Base-by-base conservation (phyloP, 768 basidiomycete genomes). In the Tricholoma hemisulphureum region DNA sequence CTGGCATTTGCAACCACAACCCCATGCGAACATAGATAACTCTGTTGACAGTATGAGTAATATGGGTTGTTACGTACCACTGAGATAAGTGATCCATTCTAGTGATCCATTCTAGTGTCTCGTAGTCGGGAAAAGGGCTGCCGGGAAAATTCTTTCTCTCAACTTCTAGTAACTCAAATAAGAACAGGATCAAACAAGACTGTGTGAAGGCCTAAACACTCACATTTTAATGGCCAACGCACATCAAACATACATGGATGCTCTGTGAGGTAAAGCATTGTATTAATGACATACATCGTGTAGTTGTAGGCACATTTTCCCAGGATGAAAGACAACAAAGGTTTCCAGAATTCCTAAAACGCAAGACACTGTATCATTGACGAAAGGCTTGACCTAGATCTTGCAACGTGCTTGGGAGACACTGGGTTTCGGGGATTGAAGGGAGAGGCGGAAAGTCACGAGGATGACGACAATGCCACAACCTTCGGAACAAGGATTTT, bases 61-160 rank as follows among this genome's bases (percentile, higher is more conserved):
- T 58, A 45, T 46, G 49, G 46, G 37, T 39, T 56, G 32, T 65
- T 65, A 65, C 64, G 64, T 65, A 61, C 54, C 43, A 11, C 48
- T 51, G 49, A 57, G 56, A 58, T 58, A 56, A 26, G 45, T 45
- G 20, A 29, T 26, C 41, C 53, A 29, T 61, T 51, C 31, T n/a
- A 41, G 39, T 34, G 29, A 41, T 28, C 49, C 53, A 37, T 61
- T 54, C 37, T 16, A 48, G 46, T 50, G 46, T 32, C 48, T 43
- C 50, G 14, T 16, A 32, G 26, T 48, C 60, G 57, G 61, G 39
- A 48, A 28, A 35, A 41, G 43, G 10, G 37, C 24, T 53, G 32
- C 53, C 59, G 54, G 53, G 51, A 31, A 48, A 32, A 34, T 26
- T n/a, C 28, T 26, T 28, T 39, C 50, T 53, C 24, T 51, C 39